phyloP scores from a whole-genome alignment of 148 eudicot species.

The Cornus florida region DNA sequence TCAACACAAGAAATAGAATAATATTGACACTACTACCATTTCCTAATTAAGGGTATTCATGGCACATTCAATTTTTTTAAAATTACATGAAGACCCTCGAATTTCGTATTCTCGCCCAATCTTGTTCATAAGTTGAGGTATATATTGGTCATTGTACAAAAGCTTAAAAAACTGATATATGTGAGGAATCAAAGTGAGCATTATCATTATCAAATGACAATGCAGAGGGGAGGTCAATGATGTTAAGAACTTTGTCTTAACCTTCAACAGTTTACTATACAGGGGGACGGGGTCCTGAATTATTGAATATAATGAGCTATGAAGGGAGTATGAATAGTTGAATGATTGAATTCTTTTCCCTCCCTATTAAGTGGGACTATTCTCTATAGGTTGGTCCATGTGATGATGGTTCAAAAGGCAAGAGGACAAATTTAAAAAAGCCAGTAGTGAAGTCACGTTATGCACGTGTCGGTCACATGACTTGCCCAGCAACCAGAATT shows the following conservation, averaged over 20 bases:
- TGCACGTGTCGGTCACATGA: slow-evolving; percentile 15
- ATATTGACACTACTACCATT: background rate
- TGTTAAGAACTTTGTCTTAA: slow-evolving; percentile 13
- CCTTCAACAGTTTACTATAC: background rate
- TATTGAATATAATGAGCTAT: slow-evolving; percentile 14
- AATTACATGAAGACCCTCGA: background rate
- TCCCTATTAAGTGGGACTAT: background rate
- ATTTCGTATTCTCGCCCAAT: background rate
- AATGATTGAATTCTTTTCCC: background rate
- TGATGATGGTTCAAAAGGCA: slow-evolving; percentile 4
- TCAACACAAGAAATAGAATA: background rate
- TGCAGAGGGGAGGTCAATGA: background rate
- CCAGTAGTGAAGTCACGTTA: background rate
- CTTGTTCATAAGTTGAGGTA: background rate
- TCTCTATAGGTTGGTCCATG: slow-evolving; percentile 12
- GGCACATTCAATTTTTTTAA: background rate
- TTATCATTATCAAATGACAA: too few relatives aligned
- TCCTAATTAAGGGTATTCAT: background rate
- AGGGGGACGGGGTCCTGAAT: slow-evolving; percentile 18
- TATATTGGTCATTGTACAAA: background rate
- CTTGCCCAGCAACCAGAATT: background rate
- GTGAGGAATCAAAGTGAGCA: too few relatives aligned
- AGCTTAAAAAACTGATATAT: background rate
- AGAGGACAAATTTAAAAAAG: background rate
- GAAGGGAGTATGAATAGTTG: slow-evolving; percentile 12